These are phyloP conservation scores for Priceomyces melissophilus DNA, from an alignment of 805 yeast species.

Conservation along the genomic window DNA sequence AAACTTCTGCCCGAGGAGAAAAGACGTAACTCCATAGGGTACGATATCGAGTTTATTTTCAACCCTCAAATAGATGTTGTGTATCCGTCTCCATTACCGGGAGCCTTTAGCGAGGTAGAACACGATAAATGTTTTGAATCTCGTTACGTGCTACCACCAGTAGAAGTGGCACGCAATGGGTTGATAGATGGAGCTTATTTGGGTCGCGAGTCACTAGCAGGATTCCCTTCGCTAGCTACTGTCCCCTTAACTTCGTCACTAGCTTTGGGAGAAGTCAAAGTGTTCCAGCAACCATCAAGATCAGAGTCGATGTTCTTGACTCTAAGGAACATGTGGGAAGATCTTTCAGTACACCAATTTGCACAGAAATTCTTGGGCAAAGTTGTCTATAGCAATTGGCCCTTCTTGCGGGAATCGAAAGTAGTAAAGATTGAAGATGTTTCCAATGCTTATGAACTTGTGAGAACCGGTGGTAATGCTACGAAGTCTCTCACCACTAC, in stretches of 20 bases:
- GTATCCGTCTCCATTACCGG: slow-evolving; percentile 74
- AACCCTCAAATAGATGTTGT: slow-evolving; percentile 71
- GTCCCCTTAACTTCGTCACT: slow-evolving; percentile 58
- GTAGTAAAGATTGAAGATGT: slow-evolving; percentile 62
- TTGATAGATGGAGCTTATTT: slow-evolving; percentile 61
- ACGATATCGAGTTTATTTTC: slow-evolving; percentile 61
- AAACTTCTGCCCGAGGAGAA: slow-evolving; percentile 68
- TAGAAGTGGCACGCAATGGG: slow-evolving; percentile 48
- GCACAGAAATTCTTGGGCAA: slow-evolving; percentile 60
- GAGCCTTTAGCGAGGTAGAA: slow-evolving; percentile 72
- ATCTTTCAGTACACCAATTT: slow-evolving; percentile 58
- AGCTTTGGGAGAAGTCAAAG: slow-evolving; percentile 59
- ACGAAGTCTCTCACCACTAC: slow-evolving; percentile 31
- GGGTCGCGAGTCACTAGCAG: slow-evolving; percentile 76
- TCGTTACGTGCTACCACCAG: slow-evolving; percentile 48
- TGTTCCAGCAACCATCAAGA: slow-evolving; percentile 82
- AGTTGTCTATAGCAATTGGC: slow-evolving; percentile 80
- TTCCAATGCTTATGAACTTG: slow-evolving; percentile 42
- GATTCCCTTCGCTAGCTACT: slow-evolving; percentile 82
- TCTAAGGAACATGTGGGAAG: slow-evolving; percentile 52
- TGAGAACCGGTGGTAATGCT: slow-evolving; percentile 22
- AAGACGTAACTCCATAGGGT: slow-evolving; percentile 71
- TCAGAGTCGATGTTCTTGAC: slow-evolving; percentile 76
- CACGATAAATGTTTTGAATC: slow-evolving; percentile 75
- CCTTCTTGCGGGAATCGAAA: slow-evolving; percentile 80